Percentiles rank a stretch among this genome's conserved stretches.
These are phyloP conservation scores for Tetradesmus lagerheimii DNA, from an alignment of 139 green algal species.

Conservation along the genomic window DNA sequence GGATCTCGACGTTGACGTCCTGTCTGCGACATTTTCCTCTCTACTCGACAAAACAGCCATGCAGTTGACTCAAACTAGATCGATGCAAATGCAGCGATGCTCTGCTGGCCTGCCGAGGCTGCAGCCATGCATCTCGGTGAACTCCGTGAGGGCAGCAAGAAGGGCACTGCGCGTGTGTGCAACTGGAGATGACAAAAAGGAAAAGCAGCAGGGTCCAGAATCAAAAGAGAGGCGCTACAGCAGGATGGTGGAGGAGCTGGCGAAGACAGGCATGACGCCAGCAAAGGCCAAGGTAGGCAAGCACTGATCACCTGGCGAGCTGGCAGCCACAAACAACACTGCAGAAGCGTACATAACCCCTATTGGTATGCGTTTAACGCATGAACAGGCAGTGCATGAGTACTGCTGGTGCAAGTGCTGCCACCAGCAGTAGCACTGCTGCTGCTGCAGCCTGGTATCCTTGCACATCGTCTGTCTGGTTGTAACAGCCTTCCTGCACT, in stretches of 20 bases:
- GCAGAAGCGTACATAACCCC: not conserved
- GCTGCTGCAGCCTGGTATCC: not conserved
- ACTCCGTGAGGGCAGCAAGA: not conserved
- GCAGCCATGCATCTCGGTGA: not conserved
- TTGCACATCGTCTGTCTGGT: not conserved
- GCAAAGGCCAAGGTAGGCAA: conserved; percentile 39
- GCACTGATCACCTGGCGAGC: not conserved
- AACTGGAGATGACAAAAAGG: not conserved
- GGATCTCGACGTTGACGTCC: not conserved
- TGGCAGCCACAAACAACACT: too few species aligned
- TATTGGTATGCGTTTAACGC: not conserved
- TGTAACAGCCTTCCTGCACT: not conserved
- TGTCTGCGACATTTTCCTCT: not conserved
- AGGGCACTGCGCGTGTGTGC: not conserved
- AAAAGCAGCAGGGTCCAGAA: not conserved
- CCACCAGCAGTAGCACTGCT: not conserved
- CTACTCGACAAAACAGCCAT: not conserved
- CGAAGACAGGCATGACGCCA: conserved; percentile 44
- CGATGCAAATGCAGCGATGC: not conserved
- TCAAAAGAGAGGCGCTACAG: not conserved
- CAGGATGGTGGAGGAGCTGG: conserved; percentile 43
- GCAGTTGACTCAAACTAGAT: not conserved
- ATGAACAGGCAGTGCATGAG: not conserved
- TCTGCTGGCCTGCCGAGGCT: not conserved
- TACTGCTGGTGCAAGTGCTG: not conserved